Percentiles rank a stretch among this genome's conserved stretches.
phyloP scores from a whole-genome alignment of 2,329 filamentous ascomycete species.

The Tolypocladium paradoxum region DNA sequence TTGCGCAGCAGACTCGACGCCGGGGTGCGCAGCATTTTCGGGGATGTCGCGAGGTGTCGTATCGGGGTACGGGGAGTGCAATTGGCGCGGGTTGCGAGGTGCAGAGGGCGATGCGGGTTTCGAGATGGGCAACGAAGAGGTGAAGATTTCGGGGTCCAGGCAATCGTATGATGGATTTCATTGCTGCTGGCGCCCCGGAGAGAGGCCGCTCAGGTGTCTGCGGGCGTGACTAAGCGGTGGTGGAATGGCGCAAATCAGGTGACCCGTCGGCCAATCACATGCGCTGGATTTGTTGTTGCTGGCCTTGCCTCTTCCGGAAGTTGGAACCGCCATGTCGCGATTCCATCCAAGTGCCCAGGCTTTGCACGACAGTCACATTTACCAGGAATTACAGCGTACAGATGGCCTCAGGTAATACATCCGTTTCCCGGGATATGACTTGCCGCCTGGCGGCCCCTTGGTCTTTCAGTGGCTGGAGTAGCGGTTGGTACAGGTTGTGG shows the following conservation, averaged over 20 bases:
- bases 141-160: constrained; percentile 12
- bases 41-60: constrained; percentile 9
- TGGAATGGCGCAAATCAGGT: neutral
- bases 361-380: neutral
- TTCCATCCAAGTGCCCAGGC: no score
- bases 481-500: no score
- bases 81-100: constrained; percentile 20
- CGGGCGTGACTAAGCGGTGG: constrained; percentile 5
- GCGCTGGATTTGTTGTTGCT: neutral
- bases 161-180: constrained; percentile 19
- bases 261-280: neutral
- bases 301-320: neutral
- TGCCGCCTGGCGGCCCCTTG: no score
- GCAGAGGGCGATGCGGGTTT: constrained; percentile 2
- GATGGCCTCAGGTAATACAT: no score
- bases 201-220: neutral
- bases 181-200: constrained; percentile 1
- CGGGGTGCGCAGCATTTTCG: constrained; percentile 44
- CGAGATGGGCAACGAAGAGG: constrained; percentile 11
- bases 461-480: no score
- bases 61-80: constrained; percentile 14
- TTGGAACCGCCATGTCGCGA: no score
- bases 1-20: constrained; percentile 43
- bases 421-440: no score
- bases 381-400: no score